Evolutionary conservation across 1,284 basidiomycete species (phyloP), one percentile per base, ranked within the genome.

Genomic region (Cutaneotrichosporon sp.): DNA sequence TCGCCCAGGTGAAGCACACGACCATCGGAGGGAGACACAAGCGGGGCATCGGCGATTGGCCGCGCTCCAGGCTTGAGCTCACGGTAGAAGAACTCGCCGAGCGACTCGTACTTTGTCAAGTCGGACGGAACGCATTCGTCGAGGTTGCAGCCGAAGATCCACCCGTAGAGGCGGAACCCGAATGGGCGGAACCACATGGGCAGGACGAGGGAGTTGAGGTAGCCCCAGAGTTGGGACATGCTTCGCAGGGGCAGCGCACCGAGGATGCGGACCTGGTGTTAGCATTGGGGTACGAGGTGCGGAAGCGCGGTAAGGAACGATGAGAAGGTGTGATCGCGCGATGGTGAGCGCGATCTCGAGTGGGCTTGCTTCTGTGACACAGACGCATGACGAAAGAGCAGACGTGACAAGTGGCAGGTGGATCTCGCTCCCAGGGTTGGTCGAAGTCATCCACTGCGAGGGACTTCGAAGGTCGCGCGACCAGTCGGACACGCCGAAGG

Each of bases 1-100:
- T 84, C 84, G 24, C 94, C 96, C 63, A 93, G 92, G 71, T 98
- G 94, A 32, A 98, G 79, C 3, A 99, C 82, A 2, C 80, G 86
- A 10, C 94, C 96, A 64, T 98, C 94, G 0, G 94, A 91, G 0
- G 96, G 94, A 54, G 88, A 91, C 56, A 89, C 92, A 59, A 97
- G 81, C 7, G 84, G 75, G 12, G 87, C 82, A 35, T 85, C 78
- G 26, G 86, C 89, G 29, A 96, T 85, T 6, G 90, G 88, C 20
- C 96, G 80, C 25, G 75, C 84, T 38, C 90, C 93, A 14, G 82
- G 80, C 70, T 88, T 91, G 56, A 98, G 81, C 64, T 84, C 83
- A 32, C 94, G 81, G 74, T 96, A 94, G 77, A 98, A 98, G 77
- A 98, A 98, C 39, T 89, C 90, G 46, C 92, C 92, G 25, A 97